Base-by-base conservation (phyloP, 1,284 basidiomycete genomes). In the Cryptococcus depauperatus region DNA sequence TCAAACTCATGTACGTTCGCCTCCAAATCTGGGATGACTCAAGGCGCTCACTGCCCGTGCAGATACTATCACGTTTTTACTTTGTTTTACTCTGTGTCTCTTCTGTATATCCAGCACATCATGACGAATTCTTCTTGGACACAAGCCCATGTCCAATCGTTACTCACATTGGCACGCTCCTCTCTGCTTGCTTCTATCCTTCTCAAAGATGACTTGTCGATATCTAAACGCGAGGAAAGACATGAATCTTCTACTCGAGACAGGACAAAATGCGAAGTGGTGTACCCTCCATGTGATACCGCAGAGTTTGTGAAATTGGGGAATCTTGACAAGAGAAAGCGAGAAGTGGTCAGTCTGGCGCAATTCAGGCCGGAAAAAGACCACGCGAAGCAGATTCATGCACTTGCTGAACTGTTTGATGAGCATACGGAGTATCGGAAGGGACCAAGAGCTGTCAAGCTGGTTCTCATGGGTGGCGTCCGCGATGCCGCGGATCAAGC, bases 91-190 rank as follows among this genome's bases (percentile, higher is more conserved):
- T 74, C 84, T 0, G 70, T 76, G 11, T 83, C 83, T 11, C 79
- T 99, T 16, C 76, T 80, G 21, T 77, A 77, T 41, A 82, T 88
- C 1, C 79, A 81, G 48, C 59, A 67, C 25, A 53, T 89, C 39
- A 91, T 95, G 83, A 90, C 84, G 54, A 98, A 98, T 69, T 95
- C 90, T 1, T 83, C 84, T 0, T 98, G 95, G 93, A 98, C 95
- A 1, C 80, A 82, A 56, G 78, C 77, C 32, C 95, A 98, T 62
- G 74, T 98, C 53, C 77, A 84, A 56, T 74, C 77, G 2, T 79
- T 92, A 37, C 71, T 92, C 13, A 70, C 33, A 4, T 43, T 48
- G 2, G 67, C 46, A 7, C 51, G 57, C 22, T 32, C 18, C 7
- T 58, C 60, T 2, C 43, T 51, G 6, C 41, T 62, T 4, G 61